Base-by-base conservation (phyloP, 495 filamentous ascomycete genomes). In the Aspergillus conjunctus region DNA sequence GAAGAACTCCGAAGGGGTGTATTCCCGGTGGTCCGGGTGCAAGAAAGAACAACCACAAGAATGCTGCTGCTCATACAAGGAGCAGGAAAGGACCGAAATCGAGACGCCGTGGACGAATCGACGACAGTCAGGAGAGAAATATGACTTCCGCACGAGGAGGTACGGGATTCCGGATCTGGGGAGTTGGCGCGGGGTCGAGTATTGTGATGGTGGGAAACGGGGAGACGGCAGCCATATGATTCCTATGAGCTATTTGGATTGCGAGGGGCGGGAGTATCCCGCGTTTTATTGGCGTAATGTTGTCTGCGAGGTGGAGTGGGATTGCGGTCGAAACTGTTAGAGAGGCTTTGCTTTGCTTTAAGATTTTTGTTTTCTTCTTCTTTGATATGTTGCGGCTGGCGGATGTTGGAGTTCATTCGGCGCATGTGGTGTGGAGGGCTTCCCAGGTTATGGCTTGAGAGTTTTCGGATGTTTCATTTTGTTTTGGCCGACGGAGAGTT, bases 171-270 rank as follows among this genome's bases (percentile, higher is more conserved):
- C 74, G 3, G 66, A 74, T 51, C 7, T 44, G 43, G 68, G 64
- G 20, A 72, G 67, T 1, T 75, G 73, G 74, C 68, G 65, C 45
- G 30, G 31, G 26, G 72, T 72, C n/a, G 61, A 71, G 53, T 70
- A 69, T 60, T 75, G 68, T 43, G 55, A 62, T 58, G 58, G 43
- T 2, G 17, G 49, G 49, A 51, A 21, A n/a, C 21, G 12, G 21
- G 49, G 21, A 21, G 49, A 32, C 21, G 49, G 3, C 61, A 66
- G 39, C 37, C 70, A 73, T 65, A 39, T 49, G 37, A 55, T 72
- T 34, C 74, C 74, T n/a, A 54, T 50, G 37, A 17, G 49, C 26
- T 68, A 65, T 60, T 71, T 66, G 67, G 73, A 75, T 73, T 51
- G 48, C 30, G 22, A 70, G 63, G 73, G 71, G 6, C 44, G 51